A percentile compares a stretch with the other conserved stretches of the same genome.
Conservation (phyloP, 1,284 basidiomycete genomes). For the Boletus mariae region DNA sequence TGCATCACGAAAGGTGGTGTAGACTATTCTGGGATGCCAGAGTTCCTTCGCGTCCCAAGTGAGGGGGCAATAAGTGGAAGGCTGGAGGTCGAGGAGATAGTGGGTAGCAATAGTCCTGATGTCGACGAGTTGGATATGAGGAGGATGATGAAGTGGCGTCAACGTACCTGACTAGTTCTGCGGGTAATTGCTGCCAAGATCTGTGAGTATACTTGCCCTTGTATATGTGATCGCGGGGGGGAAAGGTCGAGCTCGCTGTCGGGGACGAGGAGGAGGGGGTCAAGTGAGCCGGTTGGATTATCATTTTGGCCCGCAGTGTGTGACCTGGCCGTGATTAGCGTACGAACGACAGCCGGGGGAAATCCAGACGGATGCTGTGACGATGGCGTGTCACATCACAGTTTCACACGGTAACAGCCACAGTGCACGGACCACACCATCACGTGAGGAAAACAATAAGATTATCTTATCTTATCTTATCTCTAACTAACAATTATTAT, state of each 20-base stretch:
- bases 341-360: slow-evolving; percentile 36
- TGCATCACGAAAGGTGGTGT: slow-evolving; percentile 50
- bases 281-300: slow-evolving; percentile 24
- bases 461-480: slow-evolving; percentile 22
- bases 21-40: slow-evolving; percentile 59
- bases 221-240: slow-evolving; percentile 38
- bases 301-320: slow-evolving; percentile 36
- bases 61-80: slow-evolving; percentile 45
- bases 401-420: slow-evolving; percentile 26
- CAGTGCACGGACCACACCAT: slow-evolving; percentile 25
- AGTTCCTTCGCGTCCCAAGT: slow-evolving; percentile 55
- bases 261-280: slow-evolving; percentile 21
- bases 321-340: slow-evolving; percentile 38
- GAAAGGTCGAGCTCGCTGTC: slow-evolving; percentile 15
- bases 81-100: slow-evolving; percentile 50
- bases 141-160: slow-evolving; percentile 25
- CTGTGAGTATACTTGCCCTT: slow-evolving; percentile 65
- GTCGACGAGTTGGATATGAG: not conserved
- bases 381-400: slow-evolving; percentile 28
- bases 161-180: slow-evolving; percentile 64
- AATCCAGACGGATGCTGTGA: slow-evolving; percentile 33
- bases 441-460: slow-evolving; percentile 13
- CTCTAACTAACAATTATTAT: not conserved
- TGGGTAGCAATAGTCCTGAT: slow-evolving; percentile 59
- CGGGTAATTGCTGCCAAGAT: slow-evolving; percentile 68